A percentile compares a stretch with the other conserved stretches of the same genome.
Conservation (phyloP, 352 stramenopile species). For the Globisporangium nagaii region DNA sequence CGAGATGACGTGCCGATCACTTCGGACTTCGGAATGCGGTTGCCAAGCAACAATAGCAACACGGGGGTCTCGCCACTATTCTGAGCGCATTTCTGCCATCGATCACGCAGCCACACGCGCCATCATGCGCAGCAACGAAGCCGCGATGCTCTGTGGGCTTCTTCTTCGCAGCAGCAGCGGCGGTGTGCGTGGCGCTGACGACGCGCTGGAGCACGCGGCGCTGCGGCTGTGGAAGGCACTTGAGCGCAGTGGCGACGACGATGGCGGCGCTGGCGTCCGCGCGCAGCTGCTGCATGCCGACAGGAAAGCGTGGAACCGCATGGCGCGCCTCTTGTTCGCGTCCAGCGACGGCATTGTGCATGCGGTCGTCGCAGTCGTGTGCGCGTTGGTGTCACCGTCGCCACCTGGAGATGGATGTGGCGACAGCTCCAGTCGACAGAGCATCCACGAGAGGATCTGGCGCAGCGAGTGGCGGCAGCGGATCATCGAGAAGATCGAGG, state of each 20-base stretch:
- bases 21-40: too few relatives aligned
- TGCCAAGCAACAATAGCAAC: too few relatives aligned
- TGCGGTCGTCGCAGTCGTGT: not conserved
- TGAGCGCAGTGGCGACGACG: not conserved
- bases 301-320: not conserved
- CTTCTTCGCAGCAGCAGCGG: not conserved
- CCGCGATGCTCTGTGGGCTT: not conserved
- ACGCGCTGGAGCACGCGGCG: slow-evolving; percentile 1
- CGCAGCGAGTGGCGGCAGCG: not conserved
- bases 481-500: not conserved
- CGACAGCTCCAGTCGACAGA: too few relatives aligned
- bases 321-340: slow-evolving; percentile 1
- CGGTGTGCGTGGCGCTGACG: not conserved
- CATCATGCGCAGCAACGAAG: not conserved
- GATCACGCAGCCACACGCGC: too few relatives aligned
- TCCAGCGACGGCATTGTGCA: not conserved
- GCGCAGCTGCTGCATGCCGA: not conserved
- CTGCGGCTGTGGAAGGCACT: not conserved
- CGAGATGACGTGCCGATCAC: too few relatives aligned
- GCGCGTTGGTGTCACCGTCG: not conserved
- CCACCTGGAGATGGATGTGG: not conserved
- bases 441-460: slow-evolving; percentile 1
- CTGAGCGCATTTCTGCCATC: not conserved
- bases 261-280: not conserved
- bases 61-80: too few relatives aligned